Conservation (phyloP, 1,284 basidiomycete genomes). For the Paramarasmius palmivorus region DNA sequence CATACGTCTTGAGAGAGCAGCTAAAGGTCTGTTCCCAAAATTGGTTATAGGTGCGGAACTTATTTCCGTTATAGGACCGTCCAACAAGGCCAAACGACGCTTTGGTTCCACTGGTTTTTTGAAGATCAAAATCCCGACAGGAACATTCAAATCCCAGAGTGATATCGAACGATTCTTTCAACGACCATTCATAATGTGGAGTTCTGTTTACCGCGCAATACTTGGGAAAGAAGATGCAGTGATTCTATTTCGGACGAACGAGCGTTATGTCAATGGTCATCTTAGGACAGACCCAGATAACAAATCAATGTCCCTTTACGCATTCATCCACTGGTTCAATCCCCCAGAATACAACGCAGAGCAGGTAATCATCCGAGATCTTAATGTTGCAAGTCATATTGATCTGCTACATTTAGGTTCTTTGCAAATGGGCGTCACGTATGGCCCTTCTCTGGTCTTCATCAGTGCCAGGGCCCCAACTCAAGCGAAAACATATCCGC, state of each 20-base stretch:
- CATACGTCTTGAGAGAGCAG: conserved; percentile 7
- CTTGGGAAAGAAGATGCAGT: conserved; percentile 37
- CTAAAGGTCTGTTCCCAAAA: no score
- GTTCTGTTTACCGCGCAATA: conserved; percentile 38
- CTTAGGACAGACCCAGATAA: not conserved
- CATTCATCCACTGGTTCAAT: conserved; percentile 37
- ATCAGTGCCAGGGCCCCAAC: conserved; percentile 36
- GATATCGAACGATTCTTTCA: conserved; percentile 27
- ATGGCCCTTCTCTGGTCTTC: conserved; percentile 38
- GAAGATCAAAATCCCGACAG: conserved; percentile 29
- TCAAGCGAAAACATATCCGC: conserved; percentile 25
- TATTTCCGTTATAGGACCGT: no score
- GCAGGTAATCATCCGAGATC: conserved; percentile 28
- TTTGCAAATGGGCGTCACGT: conserved; percentile 42
- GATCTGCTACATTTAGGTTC: conserved; percentile 26
- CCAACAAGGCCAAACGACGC: conserved; percentile 24
- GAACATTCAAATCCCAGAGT: conserved; percentile 13
- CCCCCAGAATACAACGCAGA: conserved; percentile 26
- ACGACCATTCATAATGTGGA: conserved; percentile 35
- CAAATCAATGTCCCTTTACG: conserved; percentile 22
- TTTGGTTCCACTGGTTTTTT: conserved; percentile 42
- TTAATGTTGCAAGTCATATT: not conserved
- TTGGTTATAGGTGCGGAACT: no score
- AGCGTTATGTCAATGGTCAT: conserved; percentile 18
- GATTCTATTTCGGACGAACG: conserved; percentile 37